Conservation (phyloP, 768 basidiomycete species). For the Mycena indigotica region DNA sequence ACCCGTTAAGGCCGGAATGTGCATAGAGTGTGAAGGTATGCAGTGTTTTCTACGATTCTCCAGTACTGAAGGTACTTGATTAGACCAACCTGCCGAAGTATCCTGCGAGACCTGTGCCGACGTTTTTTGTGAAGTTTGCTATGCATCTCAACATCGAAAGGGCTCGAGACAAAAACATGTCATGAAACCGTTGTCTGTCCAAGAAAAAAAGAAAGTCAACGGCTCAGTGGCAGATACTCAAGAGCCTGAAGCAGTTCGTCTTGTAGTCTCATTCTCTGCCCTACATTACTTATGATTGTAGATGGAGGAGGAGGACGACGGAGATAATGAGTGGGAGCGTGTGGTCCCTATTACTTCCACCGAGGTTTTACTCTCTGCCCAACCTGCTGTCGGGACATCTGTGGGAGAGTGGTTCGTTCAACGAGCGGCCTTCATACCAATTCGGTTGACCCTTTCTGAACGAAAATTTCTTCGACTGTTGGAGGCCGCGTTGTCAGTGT, state of each 20-base stretch:
- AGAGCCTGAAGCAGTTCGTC: conserved; percentile 37
- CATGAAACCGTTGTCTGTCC: conserved; percentile 46
- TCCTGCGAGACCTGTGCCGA: conserved; percentile 73
- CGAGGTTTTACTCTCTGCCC: conserved; percentile 48
- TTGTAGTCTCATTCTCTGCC: not conserved
- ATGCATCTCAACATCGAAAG: conserved; percentile 81
- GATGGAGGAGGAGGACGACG: conserved; percentile 51
- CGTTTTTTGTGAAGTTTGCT: conserved; percentile 83
- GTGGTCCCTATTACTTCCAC: conserved; percentile 33
- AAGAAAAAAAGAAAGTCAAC: conserved; percentile 29
- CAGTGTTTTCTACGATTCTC: too few relatives aligned
- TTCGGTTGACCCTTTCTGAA: conserved; percentile 73
- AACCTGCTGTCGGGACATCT: conserved; percentile 58
- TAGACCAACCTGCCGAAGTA: conserved; percentile 83
- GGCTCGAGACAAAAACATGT: conserved; percentile 71
- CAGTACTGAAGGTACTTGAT: too few relatives aligned
- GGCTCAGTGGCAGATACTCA: conserved; percentile 6
- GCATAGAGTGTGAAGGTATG: conserved; percentile 84
- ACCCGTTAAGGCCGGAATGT: conserved; percentile 62
- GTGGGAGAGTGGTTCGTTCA: conserved; percentile 89
- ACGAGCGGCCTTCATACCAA: conserved; percentile 77
- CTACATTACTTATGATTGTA: conserved; percentile 23
- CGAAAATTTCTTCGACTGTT: conserved; percentile 84
- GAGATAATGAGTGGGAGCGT: conserved; percentile 49
- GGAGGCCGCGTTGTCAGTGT: conserved; percentile 82